phyloP scores from a whole-genome alignment of 345 rosid genomes.

The Rhizophora apiculata region DNA sequence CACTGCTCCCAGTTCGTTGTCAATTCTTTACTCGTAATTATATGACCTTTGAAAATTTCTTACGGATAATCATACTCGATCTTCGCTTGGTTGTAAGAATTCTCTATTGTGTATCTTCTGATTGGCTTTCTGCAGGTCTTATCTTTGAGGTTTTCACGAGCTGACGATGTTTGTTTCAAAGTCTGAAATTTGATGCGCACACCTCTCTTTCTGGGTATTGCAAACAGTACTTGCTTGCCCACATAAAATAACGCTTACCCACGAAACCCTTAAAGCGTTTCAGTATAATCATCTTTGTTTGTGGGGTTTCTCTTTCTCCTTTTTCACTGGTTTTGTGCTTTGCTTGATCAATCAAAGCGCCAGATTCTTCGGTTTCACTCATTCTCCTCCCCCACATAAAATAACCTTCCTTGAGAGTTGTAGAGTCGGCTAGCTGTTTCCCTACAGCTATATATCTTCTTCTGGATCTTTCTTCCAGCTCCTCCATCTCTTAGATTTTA shows the following conservation, averaged over 20 bases:
- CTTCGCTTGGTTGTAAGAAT: neutral
- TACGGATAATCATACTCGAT: too few relatives aligned
- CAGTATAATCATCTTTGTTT: constrained; percentile 28
- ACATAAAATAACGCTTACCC: constrained; percentile 50
- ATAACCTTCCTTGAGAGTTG: constrained; percentile 19
- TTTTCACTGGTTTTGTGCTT: constrained; percentile 39
- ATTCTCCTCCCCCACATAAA: constrained; percentile 28
- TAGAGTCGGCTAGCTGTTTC: constrained; percentile 12
- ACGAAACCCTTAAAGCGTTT: neutral
- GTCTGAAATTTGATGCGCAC: constrained; percentile 11
- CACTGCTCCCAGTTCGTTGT: too few relatives aligned
- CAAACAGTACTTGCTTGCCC: neutral
- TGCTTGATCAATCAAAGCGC: constrained; percentile 38
- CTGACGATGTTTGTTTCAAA: constrained; percentile 9
- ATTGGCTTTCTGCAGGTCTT: constrained; percentile 20
- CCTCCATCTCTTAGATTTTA: constrained; percentile 22
- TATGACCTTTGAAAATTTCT: too few relatives aligned
- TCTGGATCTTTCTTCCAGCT: constrained; percentile 5
- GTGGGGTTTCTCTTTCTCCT: constrained; percentile 21
- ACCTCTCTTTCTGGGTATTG: constrained; percentile 18
- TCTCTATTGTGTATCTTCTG: constrained; percentile 23
- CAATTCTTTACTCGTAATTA: too few relatives aligned
- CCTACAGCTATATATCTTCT: neutral
- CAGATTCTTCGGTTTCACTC: constrained; percentile 39
- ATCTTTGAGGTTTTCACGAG: constrained; percentile 8